Percentiles rank a stretch among this genome's conserved stretches.
Conservation (phyloP, 164 flowering plant genomes). For the Platanus orientalis region DNA sequence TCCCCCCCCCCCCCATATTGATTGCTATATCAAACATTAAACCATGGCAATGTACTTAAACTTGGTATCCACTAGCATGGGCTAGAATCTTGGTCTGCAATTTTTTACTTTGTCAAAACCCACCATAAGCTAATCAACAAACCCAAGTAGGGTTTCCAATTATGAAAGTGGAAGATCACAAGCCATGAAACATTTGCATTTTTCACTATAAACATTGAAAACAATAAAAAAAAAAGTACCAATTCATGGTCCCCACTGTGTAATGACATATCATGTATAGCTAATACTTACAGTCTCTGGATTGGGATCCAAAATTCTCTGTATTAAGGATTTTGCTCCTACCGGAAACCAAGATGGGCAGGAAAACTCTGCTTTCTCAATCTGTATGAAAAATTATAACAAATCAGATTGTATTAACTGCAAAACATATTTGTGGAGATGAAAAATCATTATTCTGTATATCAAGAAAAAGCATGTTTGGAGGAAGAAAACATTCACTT, state of each 20-base stretch:
- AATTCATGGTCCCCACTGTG: not conserved
- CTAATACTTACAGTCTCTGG: constrained; percentile 73
- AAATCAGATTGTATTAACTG: not conserved
- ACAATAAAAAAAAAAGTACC: not conserved
- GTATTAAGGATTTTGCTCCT: constrained; percentile 86
- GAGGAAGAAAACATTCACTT: too few relatives aligned
- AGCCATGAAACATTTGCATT: not conserved
- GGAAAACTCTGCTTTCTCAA: constrained; percentile 74
- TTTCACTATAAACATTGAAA: not conserved
- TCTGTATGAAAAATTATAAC: constrained; percentile 39
- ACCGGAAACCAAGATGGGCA: constrained; percentile 92
- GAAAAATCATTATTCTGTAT: too few relatives aligned
- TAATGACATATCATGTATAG: not conserved
- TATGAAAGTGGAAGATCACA: not conserved
- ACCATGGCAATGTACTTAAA: too few relatives aligned
- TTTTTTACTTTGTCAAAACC: not conserved
- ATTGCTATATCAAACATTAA: too few relatives aligned
- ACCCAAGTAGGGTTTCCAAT: not conserved
- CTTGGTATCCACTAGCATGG: not conserved
- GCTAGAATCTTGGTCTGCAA: too few relatives aligned
- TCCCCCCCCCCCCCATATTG: too few relatives aligned
- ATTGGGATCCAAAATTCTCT: constrained; percentile 82
- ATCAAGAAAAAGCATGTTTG: too few relatives aligned
- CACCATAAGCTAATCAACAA: not conserved
- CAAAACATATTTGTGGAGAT: not conserved